These are phyloP conservation scores for Cytidiella melzeri DNA, from an alignment of 768 basidiomycete species.

Conservation along the genomic window DNA sequence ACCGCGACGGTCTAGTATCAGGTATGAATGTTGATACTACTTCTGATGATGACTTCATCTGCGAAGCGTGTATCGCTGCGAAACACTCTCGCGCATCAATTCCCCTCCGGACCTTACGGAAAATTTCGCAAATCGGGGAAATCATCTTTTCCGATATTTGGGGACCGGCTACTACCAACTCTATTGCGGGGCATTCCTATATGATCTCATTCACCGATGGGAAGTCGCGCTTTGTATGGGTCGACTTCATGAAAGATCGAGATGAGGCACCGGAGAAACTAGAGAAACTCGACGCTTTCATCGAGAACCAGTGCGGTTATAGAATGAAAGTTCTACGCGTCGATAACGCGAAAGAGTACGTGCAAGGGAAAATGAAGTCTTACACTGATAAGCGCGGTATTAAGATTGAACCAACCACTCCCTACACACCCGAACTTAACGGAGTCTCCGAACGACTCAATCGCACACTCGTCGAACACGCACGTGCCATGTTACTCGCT, in stretches of 20 bases:
- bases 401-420: conserved; percentile 29
- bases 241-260: conserved; percentile 27
- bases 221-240: conserved; percentile 18
- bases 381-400: conserved; percentile 34
- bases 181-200: conserved; percentile 18
- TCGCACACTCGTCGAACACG: conserved; percentile 18
- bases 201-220: conserved; percentile 26
- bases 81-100: conserved; percentile 32
- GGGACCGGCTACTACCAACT: conserved; percentile 33
- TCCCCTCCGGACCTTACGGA: too few species aligned
- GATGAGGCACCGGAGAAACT: conserved; percentile 25
- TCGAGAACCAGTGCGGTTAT: conserved; percentile 25
- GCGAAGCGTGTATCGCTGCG: conserved; percentile 39
- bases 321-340: conserved; percentile 28
- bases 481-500: conserved; percentile 22
- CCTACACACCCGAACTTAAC: conserved; percentile 39
- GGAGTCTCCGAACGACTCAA: conserved; percentile 32
- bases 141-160: conserved; percentile 38
- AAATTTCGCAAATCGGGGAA: conserved; percentile 29
- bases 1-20: not conserved
- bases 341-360: conserved; percentile 25
- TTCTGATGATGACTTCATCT: conserved; percentile 16
- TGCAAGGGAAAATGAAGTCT: conserved; percentile 26
- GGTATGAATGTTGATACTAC: conserved; percentile 6
- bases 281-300: conserved; percentile 28